phyloP scores from a whole-genome alignment of 169 alveolate genomes.

The Cryptosporidium tyzzeri region DNA sequence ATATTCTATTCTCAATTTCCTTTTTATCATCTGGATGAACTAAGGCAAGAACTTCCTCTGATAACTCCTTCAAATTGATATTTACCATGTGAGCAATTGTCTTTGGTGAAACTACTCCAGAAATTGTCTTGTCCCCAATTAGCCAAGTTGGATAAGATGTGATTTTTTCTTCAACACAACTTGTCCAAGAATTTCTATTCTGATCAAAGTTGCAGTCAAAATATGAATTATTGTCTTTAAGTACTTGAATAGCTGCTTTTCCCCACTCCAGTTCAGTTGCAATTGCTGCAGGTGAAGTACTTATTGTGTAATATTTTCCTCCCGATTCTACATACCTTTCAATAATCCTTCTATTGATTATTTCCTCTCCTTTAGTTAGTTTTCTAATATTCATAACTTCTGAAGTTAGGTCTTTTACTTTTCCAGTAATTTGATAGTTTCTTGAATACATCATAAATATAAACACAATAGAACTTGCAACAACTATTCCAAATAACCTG shows the following conservation, averaged over 20 bases:
- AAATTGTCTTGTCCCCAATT: slow-evolving; percentile 64
- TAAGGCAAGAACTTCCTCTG: slow-evolving; percentile 40
- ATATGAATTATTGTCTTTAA: slow-evolving; percentile 39
- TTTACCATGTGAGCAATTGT: slow-evolving; percentile 62
- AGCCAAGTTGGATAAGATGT: slow-evolving; percentile 64
- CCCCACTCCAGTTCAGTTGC: slow-evolving; percentile 65
- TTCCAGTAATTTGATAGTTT: slow-evolving; percentile 23
- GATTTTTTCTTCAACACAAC: slow-evolving; percentile 50
- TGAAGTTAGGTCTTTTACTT: slow-evolving; percentile 8
- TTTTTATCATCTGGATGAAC: slow-evolving; percentile 64
- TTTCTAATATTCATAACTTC: slow-evolving; percentile 36
- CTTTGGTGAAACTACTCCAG: slow-evolving; percentile 51
- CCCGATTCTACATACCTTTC: slow-evolving; percentile 70
- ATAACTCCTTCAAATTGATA: slow-evolving; percentile 32
- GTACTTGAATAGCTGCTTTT: slow-evolving; percentile 12
- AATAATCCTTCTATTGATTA: slow-evolving; percentile 46
- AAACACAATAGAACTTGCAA: slow-evolving; percentile 4
- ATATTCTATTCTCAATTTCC: slow-evolving; percentile 21
- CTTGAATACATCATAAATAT: slow-evolving; percentile 27
- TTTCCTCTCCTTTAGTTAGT: slow-evolving; percentile 52
- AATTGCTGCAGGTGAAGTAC: slow-evolving; percentile 51
- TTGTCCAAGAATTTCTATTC: slow-evolving; percentile 41
- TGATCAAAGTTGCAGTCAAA: slow-evolving; percentile 39
- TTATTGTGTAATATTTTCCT: slow-evolving; percentile 42
- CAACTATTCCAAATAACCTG: slow-evolving; percentile 31